Conservation (phyloP, 1,284 basidiomycete species). For the Cryptococcus sp. region DNA sequence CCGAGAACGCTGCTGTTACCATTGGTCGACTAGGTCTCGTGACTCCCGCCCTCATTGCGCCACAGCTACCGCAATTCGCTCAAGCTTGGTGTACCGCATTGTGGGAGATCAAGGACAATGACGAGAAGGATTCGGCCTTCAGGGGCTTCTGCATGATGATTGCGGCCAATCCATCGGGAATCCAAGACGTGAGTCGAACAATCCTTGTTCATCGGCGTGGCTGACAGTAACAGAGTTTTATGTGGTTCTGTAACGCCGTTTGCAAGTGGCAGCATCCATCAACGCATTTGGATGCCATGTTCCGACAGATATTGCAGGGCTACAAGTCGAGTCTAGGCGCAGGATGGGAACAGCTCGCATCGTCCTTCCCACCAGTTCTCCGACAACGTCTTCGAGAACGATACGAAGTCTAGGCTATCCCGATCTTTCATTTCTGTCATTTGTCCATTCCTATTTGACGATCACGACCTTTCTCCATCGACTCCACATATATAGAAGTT, state of each 20-base stretch:
- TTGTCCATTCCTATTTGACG: neutral
- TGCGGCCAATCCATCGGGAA: conserved; percentile 85
- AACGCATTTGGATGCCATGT: conserved; percentile 82
- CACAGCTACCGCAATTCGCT: conserved; percentile 83
- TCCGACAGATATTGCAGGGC: conserved; percentile 55
- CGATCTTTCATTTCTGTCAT: neutral
- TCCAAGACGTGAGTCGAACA: conserved; percentile 66
- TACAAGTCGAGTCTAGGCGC: conserved; percentile 45
- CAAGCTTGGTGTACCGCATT: conserved; percentile 96
- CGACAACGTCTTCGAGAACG: conserved; percentile 42
- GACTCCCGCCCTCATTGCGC: conserved; percentile 82
- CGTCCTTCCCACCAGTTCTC: conserved; percentile 42
- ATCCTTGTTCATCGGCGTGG: neutral
- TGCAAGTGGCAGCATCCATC: conserved; percentile 89
- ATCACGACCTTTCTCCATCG: neutral
- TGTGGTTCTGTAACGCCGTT: conserved; percentile 97
- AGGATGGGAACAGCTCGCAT: conserved; percentile 35
- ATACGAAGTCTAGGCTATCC: conserved; percentile 39
- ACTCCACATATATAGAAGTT: neutral
- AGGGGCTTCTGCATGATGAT: conserved; percentile 94
- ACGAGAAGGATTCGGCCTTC: conserved; percentile 99
- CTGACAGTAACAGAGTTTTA: conserved; percentile 59
- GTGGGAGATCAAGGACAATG: conserved; percentile 98
- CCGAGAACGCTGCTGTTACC: conserved; percentile 99
- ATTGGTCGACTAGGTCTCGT: conserved; percentile 94